Evolutionary conservation across 2,329 filamentous ascomycete species (phyloP), one percentile per base, ranked within the genome.

Genomic region (Apiospora kogelbergensis): DNA sequence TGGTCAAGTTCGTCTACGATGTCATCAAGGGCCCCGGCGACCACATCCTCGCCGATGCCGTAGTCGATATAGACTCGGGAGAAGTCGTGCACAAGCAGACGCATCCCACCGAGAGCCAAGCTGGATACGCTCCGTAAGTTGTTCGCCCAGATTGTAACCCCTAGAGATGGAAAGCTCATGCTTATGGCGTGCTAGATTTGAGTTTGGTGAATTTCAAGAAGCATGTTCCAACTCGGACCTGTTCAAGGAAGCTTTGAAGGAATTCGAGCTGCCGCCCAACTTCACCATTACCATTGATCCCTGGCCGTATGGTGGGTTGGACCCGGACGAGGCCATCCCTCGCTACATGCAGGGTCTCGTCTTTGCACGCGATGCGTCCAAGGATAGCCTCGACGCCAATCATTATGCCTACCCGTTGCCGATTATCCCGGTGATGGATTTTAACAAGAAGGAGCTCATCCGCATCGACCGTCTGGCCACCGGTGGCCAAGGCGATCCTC

Each of bases 271-370:
- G 15, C 84, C 84, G 5, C 79, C 83, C 37, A 81, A 81, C 72
- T 83, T 84, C 66, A 71, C 74, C 44, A 74, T 84, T 66, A 79
- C 78, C 17, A 84, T 85, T 71, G 83, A 85, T 88, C 71, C 87
- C 0, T 94, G 91, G 92, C 93, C 93, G 45, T 94, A 93, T 71
- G 84, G 84, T 7, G 82, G 81, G 2, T 76, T 78, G 0, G 81
- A 83, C 68, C 75, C 74, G 4, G 79, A 81, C 5, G 81, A 82
- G 64, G 76, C 78, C 26, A 74, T 78, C 3, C 80, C 80, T 6
- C 81, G 83, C 20, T 81, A 81, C 67, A 84, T 87, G 81, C 84
- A 86, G 65, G 85, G 84, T 48, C 79, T 87, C 1, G 81, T 86
- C 53, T 87, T 84, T 72, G 83, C 82, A n/a, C 79, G 79, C 15